Base-by-base conservation (phyloP, 805 yeast genomes). In the Danielia oregonensis region DNA sequence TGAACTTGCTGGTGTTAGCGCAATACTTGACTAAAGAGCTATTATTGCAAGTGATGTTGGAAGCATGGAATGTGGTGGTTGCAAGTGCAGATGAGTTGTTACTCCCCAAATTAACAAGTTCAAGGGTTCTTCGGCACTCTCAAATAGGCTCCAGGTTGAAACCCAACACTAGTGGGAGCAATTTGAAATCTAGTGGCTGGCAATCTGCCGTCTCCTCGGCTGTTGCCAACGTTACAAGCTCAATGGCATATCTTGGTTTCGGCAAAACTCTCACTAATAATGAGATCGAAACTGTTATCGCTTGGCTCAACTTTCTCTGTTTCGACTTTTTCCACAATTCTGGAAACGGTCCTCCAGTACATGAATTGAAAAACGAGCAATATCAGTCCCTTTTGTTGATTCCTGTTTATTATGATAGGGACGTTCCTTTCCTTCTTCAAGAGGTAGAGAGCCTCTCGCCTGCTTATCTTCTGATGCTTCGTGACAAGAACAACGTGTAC, bases 31-130 rank as follows among this genome's bases (percentile, higher is more conserved):
- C 86, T 0, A 63, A 69, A 13, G 78, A 71, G 1, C 57, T 82
- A 22, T 57, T 82, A 12, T 52, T 74, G 33, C 73, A 76, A 43
- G 85, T 86, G 0, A 82, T 86, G 84, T 50, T 81, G 1, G 82
- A 80, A 33, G 76, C 91, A 0, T 91, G 97, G 97, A 61, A 65
- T n/a, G 78, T 78, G 9, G 78, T 87, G 2, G 64, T 91, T 6
- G 59, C 66, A 2, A 69, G 79, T 16, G 83, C 91, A 1, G 96
- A 87, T 49, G 72, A 69, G 24, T 61, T 91, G 12, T 54, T 88
- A 4, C 59, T 91, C 5, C 97, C 97, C 0, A 77, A 85, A 14
- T 55, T 87, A 19, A 70, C 79, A 9, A 62, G 71, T 39, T 65
- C 71, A 1, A 58, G 57, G 30, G 57, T 63, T 2, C 48, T 64